phyloP scores from a whole-genome alignment of 1,139 yeast species.

The Magnusiomyces sp. region DNA sequence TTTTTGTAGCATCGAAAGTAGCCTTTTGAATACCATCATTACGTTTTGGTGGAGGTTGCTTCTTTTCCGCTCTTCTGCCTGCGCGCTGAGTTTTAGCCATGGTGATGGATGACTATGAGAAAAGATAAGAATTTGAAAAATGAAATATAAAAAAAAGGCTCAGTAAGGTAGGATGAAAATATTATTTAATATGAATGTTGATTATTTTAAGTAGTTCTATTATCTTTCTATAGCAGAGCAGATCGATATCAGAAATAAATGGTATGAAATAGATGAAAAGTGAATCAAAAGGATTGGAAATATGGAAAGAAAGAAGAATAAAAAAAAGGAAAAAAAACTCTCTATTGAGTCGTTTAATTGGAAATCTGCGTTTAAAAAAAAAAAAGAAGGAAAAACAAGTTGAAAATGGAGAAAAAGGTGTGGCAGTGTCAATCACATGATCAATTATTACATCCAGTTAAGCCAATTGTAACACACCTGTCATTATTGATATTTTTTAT shows the following conservation, averaged over 20 bases:
- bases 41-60: constrained; percentile 42
- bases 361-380: neutral
- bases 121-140: neutral
- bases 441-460: neutral
- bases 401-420: neutral
- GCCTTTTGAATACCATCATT: constrained; percentile 66
- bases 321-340: neutral
- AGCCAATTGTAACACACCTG: neutral
- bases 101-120: neutral
- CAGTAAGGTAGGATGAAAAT: neutral
- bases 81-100: constrained; percentile 78
- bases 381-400: neutral
- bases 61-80: constrained; percentile 52
- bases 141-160: neutral
- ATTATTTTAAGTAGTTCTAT: too few species aligned
- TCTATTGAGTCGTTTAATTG: neutral
- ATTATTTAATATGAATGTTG: neutral
- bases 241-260: too few species aligned
- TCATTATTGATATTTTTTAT: neutral
- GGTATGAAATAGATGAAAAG: too few species aligned
- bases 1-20: constrained; percentile 77
- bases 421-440: neutral
- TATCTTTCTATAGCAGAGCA: too few species aligned
- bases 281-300: neutral
- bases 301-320: neutral